Percentiles rank a stretch among this genome's conserved stretches.
phyloP scores from a whole-genome alignment of 371 early-diverging fungal genomes.

The Blakeslea trispora region DNA sequence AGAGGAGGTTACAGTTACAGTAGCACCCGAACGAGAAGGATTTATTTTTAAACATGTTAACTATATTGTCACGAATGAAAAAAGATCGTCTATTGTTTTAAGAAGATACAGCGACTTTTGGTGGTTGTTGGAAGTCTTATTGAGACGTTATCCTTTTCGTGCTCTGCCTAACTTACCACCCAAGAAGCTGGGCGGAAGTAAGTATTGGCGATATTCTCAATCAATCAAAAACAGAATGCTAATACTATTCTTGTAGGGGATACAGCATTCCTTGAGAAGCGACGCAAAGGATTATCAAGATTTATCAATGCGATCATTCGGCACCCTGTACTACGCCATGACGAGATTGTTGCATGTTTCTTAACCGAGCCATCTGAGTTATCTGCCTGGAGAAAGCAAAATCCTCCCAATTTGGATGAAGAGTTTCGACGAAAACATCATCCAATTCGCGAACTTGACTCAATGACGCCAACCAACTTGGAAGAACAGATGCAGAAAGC shows the following conservation, averaged over 20 bases:
- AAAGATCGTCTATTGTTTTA: constrained; percentile 42
- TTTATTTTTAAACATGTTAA: constrained; percentile 56
- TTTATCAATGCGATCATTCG: constrained; percentile 77
- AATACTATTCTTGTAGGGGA: constrained; percentile 44
- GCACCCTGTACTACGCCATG: constrained; percentile 73
- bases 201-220: constrained; percentile 6
- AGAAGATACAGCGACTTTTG: constrained; percentile 53
- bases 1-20: constrained; percentile 59
- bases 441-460: constrained; percentile 33
- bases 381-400: constrained; percentile 54
- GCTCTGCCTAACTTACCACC: constrained; percentile 49
- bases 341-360: constrained; percentile 65
- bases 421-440: constrained; percentile 46
- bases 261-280: constrained; percentile 70
- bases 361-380: constrained; percentile 69
- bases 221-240: no score
- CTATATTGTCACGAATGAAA: constrained; percentile 50
- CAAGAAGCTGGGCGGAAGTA: constrained; percentile 50
- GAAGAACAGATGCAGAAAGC: constrained; percentile 57
- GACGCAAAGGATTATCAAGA: constrained; percentile 73
- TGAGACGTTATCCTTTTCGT: constrained; percentile 45
- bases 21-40: constrained; percentile 73
- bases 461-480: constrained; percentile 47
- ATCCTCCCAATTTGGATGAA: constrained; percentile 54
- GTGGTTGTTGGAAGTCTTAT: constrained; percentile 45